Evolutionary conservation across 352 stramenopile genomes (phyloP).

Genomic region (Phytopythium kandeliae): DNA sequence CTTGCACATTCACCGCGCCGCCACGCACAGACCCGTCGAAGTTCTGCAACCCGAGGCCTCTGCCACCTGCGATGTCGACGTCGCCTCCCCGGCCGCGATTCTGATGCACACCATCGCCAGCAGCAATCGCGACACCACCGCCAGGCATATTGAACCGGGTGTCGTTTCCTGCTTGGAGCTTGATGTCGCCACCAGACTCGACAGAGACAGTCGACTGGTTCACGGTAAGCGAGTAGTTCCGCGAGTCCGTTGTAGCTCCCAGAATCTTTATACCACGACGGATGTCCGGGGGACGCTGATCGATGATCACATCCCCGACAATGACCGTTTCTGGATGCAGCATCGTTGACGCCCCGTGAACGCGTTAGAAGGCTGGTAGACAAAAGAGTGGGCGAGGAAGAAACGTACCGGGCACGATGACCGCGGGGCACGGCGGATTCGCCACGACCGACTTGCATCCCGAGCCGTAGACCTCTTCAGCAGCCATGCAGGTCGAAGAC

Average conservation of each 20-base stretch:
- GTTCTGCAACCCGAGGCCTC: constrained; percentile 56
- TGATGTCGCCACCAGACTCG: constrained; percentile 43
- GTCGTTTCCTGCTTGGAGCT: constrained; percentile 56
- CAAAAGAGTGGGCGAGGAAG: neutral
- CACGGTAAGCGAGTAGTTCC: constrained; percentile 32
- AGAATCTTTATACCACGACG: constrained; percentile 25
- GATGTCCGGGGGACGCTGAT: constrained; percentile 38
- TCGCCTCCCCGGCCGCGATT: constrained; percentile 76
- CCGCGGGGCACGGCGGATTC: constrained; percentile 75
- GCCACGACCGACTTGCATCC: constrained; percentile 83
- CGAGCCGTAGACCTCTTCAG: constrained; percentile 77
- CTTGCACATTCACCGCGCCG: constrained; percentile 59
- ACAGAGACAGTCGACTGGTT: constrained; percentile 35
- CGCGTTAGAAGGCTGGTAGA: constrained; percentile 1
- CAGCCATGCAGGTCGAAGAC: constrained; percentile 72
- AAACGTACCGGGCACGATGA: constrained; percentile 59
- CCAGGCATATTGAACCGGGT: constrained; percentile 66
- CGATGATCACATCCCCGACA: constrained; percentile 42
- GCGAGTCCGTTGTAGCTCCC: constrained; percentile 27
- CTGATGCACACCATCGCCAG: constrained; percentile 63
- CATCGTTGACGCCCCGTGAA: constrained; percentile 8
- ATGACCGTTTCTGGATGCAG: constrained; percentile 45
- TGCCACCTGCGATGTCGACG: constrained; percentile 65
- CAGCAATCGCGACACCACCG: constrained; percentile 39
- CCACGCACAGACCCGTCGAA: constrained; percentile 73